A percentile compares a stretch with the other conserved stretches of the same genome.
These are phyloP conservation scores for Acacia concinna DNA, from an alignment of 331 rosid genomes.

Conservation along the genomic window DNA sequence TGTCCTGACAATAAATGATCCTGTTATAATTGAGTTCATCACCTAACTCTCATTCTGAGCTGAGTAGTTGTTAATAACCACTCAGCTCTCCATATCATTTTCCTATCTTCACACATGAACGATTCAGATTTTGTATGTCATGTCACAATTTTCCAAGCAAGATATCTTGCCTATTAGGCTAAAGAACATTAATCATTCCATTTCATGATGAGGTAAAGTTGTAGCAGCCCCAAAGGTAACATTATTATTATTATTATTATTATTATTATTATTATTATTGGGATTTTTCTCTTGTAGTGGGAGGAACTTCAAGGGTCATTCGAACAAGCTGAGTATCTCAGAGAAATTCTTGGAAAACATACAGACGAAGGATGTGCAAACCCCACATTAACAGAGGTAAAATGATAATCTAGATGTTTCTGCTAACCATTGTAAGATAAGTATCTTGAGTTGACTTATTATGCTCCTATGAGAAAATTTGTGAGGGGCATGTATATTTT, in stretches of 20 bases:
- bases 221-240: neutral
- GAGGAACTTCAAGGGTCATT: conserved; percentile 77
- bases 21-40: neutral
- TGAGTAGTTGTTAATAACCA: neutral
- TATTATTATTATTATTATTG: no score
- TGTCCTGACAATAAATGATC: neutral
- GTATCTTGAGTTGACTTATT: conserved; percentile 2
- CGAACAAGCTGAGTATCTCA: conserved; percentile 64
- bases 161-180: neutral
- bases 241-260: no score
- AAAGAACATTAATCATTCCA: neutral
- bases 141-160: neutral
- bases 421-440: conserved; percentile 19
- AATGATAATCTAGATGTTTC: conserved; percentile 24
- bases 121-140: neutral
- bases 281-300: conserved; percentile 71
- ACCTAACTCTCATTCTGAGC: neutral
- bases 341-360: conserved; percentile 60
- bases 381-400: conserved; percentile 21
- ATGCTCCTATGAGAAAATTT: conserved; percentile 17
- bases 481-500: conserved; percentile 24
- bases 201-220: neutral
- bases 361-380: conserved; percentile 20
- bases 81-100: neutral
- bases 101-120: neutral